Percentiles rank a stretch among this genome's conserved stretches.
phyloP scores from a whole-genome alignment of 169 alveolate species.

The Plasmodium sp. region DNA sequence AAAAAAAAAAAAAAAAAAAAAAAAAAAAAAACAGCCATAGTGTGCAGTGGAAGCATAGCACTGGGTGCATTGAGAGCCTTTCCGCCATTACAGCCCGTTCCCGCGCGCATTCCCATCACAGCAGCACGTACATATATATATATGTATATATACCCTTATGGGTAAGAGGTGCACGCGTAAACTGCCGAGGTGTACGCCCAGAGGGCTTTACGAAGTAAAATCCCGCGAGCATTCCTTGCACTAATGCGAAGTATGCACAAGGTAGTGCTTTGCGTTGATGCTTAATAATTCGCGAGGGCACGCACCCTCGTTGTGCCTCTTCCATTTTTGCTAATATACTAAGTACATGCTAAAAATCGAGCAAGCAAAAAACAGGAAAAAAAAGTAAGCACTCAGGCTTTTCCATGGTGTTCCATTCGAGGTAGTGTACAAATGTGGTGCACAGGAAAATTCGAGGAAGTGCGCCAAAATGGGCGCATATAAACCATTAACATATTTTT shows the following conservation, averaged over 20 bases:
- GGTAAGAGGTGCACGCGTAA: neutral
- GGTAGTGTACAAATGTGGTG: neutral
- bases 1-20: no score
- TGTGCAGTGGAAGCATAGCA: no score
- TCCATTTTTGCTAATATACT: neutral
- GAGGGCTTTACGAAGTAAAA: neutral
- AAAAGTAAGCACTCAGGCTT: neutral
- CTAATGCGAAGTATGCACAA: neutral
- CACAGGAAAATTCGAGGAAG: neutral
- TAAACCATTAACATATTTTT: no score
- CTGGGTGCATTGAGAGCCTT: neutral
- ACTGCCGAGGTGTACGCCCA: neutral
- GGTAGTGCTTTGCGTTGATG: neutral
- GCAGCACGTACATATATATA: neutral
- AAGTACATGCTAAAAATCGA: no score
- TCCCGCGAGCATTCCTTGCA: neutral
- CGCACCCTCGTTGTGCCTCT: neutral
- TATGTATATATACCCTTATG: no score
- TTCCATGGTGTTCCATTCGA: neutral
- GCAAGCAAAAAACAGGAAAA: neutral
- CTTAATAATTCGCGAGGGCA: neutral
- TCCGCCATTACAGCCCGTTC: neutral
- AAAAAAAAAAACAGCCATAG: no score
- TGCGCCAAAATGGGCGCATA: neutral
- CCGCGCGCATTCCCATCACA: neutral